Percentiles rank a stretch among this genome's conserved stretches.
These are phyloP conservation scores for Chytriomyces sp. DNA, from an alignment of 192 early-diverging fungal species.

Conservation along the genomic window DNA sequence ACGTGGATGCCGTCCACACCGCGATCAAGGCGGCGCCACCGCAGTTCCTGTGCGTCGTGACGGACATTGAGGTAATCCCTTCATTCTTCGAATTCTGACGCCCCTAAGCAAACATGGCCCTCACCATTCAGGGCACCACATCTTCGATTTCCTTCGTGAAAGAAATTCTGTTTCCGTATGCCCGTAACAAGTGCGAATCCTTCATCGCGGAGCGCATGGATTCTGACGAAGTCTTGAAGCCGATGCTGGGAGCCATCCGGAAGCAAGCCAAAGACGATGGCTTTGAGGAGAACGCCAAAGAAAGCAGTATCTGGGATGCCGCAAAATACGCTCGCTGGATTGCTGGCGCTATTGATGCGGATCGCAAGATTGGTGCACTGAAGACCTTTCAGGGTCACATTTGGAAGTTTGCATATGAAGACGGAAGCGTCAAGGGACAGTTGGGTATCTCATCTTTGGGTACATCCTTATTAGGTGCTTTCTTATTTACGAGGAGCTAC, in stretches of 20 bases:
- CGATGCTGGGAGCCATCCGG: conserved; percentile 54
- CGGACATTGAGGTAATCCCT: conserved; percentile 17
- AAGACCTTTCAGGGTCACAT: conserved; percentile 94
- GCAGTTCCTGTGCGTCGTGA: not conserved
- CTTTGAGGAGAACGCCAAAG: too few relatives aligned
- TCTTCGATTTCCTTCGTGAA: conserved; percentile 96
- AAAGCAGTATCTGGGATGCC: not conserved
- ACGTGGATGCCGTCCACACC: not conserved
- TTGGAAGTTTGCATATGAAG: conserved; percentile 86
- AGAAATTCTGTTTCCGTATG: conserved; percentile 90
- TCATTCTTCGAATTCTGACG: not conserved
- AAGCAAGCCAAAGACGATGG: conserved; percentile 44
- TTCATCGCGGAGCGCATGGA: conserved; percentile 71
- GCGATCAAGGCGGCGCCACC: not conserved
- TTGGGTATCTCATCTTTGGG: conserved; percentile 53
- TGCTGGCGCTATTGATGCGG: conserved; percentile 78
- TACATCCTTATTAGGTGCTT: not conserved
- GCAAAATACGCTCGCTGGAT: conserved; percentile 67
- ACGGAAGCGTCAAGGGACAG: conserved; percentile 71
- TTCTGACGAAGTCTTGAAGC: conserved; percentile 38
- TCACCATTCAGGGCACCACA: conserved; percentile 80
- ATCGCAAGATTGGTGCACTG: conserved; percentile 89
- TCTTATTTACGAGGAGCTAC: not conserved
- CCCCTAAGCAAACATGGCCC: not conserved
- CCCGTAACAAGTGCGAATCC: conserved; percentile 55